phyloP scores from a whole-genome alignment of 441 rosid genomes.

The Francoa sonchifolia region DNA sequence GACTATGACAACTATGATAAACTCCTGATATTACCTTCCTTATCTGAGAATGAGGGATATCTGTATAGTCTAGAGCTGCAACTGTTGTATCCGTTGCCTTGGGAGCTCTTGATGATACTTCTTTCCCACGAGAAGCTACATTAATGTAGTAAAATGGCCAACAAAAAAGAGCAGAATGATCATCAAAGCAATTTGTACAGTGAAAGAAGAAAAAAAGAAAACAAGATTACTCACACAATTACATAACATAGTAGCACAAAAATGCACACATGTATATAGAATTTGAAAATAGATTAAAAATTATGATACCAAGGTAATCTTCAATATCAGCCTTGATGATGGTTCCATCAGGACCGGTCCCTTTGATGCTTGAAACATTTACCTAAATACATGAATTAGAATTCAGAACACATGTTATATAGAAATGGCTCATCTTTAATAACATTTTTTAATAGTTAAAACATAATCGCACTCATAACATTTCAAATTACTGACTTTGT shows the following conservation, averaged over 20 bases:
- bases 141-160: no score
- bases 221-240: no score
- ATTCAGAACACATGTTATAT: slow-evolving; percentile 9
- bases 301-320: slow-evolving; percentile 62
- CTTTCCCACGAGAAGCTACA: slow-evolving; percentile 63
- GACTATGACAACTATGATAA: no score
- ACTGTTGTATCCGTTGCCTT: slow-evolving; percentile 27
- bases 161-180: no score
- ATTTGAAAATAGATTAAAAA: neutral
- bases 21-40: slow-evolving; percentile 41
- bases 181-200: no score
- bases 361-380: slow-evolving; percentile 64
- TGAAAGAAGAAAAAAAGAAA: no score
- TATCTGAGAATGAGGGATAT: slow-evolving; percentile 81
- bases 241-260: no score
- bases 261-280: no score
- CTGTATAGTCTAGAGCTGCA: slow-evolving; percentile 60
- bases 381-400: slow-evolving; percentile 34
- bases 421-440: no score
- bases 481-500: slow-evolving; percentile 39
- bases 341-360: slow-evolving; percentile 79
- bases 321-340: slow-evolving; percentile 86
- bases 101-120: slow-evolving; percentile 37
- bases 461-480: no score
- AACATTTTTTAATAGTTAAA: no score